Base-by-base conservation (phyloP, 306 rosid genomes). In the Fagus sylvatica region DNA sequence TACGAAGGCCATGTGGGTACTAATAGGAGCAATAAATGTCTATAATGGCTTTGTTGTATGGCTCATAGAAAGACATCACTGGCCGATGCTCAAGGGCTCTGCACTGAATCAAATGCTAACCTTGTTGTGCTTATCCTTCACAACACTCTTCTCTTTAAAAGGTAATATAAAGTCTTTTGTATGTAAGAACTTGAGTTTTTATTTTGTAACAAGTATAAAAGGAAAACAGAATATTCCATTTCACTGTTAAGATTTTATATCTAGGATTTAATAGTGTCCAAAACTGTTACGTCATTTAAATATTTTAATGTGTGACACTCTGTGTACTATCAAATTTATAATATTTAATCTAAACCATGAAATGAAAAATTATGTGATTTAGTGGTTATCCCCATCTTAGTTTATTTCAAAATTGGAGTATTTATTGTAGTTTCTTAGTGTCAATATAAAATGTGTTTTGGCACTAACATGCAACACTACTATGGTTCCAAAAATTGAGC, bases 21-120 rank as follows among this genome's bases (percentile, higher is more conserved):
- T 81, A 5, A 83, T 81, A 69, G 77, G 53, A 22, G 74, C 51
- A 43, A 57, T 85, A n/a, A 48, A 59, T 67, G 33, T 76, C 80
- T 84, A 83, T 76, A 88, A 81, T 72, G 91, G 86, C 55, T 79
- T 88, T 77, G 89, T 84, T 6, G 72, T 85, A 0, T 85, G 91
- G 91, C 16, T 88, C 43, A 76, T 85, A 51, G 91, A 85, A 53
- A 82, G 88, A 61, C 71, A 51, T 32, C 76, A 77, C 28, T 42
- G 74, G 73, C 80, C 79, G 4, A 69, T 61, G 37, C 73, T 76
- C 41, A 62, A 53, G 6, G 87, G 89, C 34, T 76, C 91, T n/a
- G 33, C 74, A 70, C 65, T 77, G 28, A 71, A 81, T 69, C 91
- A 88, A 74, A 73, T 79, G 4, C 83, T 86, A 57, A 86, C 49